Evolutionary conservation across 805 yeast genomes (phyloP).

Genomic region (Wickerhamomyces queroliae): DNA sequence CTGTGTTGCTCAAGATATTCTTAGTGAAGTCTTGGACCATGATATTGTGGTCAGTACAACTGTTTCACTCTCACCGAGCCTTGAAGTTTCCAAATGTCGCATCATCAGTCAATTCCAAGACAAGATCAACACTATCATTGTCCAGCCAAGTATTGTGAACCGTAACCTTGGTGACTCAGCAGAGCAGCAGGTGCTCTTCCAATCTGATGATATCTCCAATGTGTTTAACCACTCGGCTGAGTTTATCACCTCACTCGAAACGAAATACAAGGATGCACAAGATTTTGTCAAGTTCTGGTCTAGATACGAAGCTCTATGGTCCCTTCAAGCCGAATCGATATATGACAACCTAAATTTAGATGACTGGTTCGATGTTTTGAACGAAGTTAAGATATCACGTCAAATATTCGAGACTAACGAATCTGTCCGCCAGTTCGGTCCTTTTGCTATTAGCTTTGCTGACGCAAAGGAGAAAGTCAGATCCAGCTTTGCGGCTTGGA

Average conservation of each 20-base stretch:
- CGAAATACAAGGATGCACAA: constrained; percentile 22
- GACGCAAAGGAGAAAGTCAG: constrained; percentile 48
- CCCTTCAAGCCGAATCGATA: constrained; percentile 38
- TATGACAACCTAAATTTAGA: constrained; percentile 27
- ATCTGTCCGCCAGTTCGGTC: constrained; percentile 33
- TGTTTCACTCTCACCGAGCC: constrained; percentile 34
- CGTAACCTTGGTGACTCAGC: neutral
- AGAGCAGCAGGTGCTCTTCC: neutral
- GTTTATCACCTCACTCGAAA: constrained; percentile 28
- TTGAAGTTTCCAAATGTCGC: constrained; percentile 29
- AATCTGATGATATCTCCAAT: neutral
- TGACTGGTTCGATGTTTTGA: constrained; percentile 44
- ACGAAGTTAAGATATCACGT: constrained; percentile 37
- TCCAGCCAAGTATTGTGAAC: constrained; percentile 21
- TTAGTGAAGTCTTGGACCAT: constrained; percentile 21
- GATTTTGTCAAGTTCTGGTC: constrained; percentile 47
- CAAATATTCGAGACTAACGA: constrained; percentile 46
- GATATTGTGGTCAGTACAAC: constrained; percentile 29
- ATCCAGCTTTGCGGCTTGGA: constrained; percentile 57
- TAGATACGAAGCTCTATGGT: constrained; percentile 55
- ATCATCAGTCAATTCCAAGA: constrained; percentile 24
- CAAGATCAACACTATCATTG: constrained; percentile 13
- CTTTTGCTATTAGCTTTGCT: constrained; percentile 38
- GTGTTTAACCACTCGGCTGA: constrained; percentile 13
- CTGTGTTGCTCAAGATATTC: constrained; percentile 11